phyloP scores from a whole-genome alignment of 129 eudicot species.

The Centella asiatica region DNA sequence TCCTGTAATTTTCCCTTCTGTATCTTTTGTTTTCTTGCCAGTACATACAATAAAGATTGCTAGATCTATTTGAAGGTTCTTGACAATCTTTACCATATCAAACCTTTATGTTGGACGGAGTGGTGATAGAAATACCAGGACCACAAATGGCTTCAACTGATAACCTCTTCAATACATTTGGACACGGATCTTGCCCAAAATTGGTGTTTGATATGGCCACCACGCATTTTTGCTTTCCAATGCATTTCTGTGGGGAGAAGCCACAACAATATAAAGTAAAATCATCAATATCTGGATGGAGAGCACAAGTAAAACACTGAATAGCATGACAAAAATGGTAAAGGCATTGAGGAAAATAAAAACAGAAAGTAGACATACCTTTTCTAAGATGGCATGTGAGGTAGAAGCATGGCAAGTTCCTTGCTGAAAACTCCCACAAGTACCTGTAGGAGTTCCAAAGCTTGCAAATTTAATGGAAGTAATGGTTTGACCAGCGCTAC shows the following conservation, averaged over 20 bases:
- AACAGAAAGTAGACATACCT: conserved; percentile 16
- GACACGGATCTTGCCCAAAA: conserved; percentile 60
- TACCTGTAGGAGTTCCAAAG: conserved; percentile 50
- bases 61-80: background rate
- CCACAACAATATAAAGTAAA: background rate
- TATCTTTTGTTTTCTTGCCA: background rate
- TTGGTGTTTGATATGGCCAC: conserved; percentile 40
- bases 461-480: conserved; percentile 47
- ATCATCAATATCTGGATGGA: background rate
- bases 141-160: conserved; percentile 54
- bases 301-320: too few relatives aligned
- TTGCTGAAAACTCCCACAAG: conserved; percentile 44
- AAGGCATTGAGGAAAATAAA: too few relatives aligned
- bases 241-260: conserved; percentile 33
- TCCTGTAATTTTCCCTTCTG: background rate
- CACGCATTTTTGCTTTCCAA: conserved; percentile 47
- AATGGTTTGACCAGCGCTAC: conserved; percentile 33
- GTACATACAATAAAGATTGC: background rate
- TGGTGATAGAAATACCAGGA: conserved; percentile 13
- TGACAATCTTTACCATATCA: conserved; percentile 6
- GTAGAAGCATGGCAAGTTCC: conserved; percentile 49
- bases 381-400: conserved; percentile 27
- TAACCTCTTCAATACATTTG: conserved; percentile 39
- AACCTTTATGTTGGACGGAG: conserved; percentile 23
- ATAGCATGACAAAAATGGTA: too few relatives aligned